phyloP scores from a whole-genome alignment of 768 basidiomycete species.

The Strobilomyces confusus region DNA sequence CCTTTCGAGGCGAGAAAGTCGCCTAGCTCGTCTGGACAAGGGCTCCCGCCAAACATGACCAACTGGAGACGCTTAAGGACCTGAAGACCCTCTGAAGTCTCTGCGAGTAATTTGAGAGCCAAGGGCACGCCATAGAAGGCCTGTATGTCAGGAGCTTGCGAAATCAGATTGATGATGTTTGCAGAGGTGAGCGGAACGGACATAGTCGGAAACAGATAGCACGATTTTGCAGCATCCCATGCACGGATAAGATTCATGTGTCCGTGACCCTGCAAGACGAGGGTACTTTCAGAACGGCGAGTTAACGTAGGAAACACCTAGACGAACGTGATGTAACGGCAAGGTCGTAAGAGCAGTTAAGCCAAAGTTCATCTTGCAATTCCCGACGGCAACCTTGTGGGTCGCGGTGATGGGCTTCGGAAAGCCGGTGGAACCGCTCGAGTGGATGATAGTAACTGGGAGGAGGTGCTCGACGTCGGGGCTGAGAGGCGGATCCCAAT shows the following conservation, averaged over 20 bases:
- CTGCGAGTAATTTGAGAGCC: slow-evolving; percentile 44
- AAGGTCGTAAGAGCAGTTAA: slow-evolving; percentile 21
- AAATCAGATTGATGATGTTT: slow-evolving; percentile 40
- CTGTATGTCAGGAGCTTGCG: slow-evolving; percentile 30
- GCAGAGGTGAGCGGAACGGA: slow-evolving; percentile 44
- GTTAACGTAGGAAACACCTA: background rate
- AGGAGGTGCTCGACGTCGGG: slow-evolving; percentile 21
- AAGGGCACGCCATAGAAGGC: slow-evolving; percentile 36
- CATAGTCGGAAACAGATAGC: slow-evolving; percentile 41
- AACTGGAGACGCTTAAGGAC: slow-evolving; percentile 42
- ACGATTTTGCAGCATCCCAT: slow-evolving; percentile 37
- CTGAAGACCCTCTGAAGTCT: slow-evolving; percentile 42
- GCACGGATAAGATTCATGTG: slow-evolving; percentile 36
- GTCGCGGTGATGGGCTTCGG: slow-evolving; percentile 42
- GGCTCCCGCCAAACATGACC: slow-evolving; percentile 50
- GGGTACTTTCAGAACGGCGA: background rate
- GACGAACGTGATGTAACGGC: slow-evolving; percentile 33
- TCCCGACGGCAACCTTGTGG: slow-evolving; percentile 34
- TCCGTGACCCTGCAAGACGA: slow-evolving; percentile 18
- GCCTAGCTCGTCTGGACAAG: slow-evolving; percentile 53
- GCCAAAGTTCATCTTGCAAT: slow-evolving; percentile 32
- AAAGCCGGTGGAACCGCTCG: slow-evolving; percentile 41
- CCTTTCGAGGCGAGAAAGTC: slow-evolving; percentile 46
- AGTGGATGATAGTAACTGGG: slow-evolving; percentile 23
- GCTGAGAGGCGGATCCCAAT: slow-evolving; percentile 18